Percentiles rank a stretch among this genome's conserved stretches.
Evolutionary conservation across 768 basidiomycete genomes (phyloP).

Genomic region (Antrodiella citrinella): DNA sequence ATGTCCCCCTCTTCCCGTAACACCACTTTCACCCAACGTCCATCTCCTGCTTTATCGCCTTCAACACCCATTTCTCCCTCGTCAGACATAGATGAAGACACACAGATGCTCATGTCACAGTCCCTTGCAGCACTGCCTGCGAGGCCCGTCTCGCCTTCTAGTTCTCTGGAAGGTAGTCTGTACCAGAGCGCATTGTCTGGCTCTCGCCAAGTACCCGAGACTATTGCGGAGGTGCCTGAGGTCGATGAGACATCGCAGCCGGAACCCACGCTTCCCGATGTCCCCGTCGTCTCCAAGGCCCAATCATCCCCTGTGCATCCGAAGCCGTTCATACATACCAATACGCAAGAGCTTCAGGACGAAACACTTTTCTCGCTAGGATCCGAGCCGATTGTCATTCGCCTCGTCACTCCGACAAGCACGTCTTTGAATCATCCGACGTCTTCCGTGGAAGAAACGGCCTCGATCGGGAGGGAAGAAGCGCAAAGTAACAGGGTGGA

Average conservation of each 20-base stretch:
- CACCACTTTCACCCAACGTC: constrained; percentile 15
- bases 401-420: constrained; percentile 39
- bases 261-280: no score
- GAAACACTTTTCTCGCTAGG: constrained; percentile 56
- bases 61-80: constrained; percentile 34
- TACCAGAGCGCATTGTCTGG: constrained; percentile 68
- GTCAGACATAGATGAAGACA: constrained; percentile 49
- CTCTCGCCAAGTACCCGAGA: constrained; percentile 1
- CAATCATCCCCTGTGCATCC: not conserved
- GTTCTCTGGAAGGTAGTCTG: constrained; percentile 55
- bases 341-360: constrained; percentile 21
- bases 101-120: constrained; percentile 64
- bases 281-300: not conserved
- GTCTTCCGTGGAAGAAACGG: not conserved
- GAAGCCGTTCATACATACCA: not conserved
- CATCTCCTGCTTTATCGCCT: constrained; percentile 32
- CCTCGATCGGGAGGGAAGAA: constrained; percentile 2
- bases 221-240: not conserved
- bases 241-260: no score
- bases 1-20: constrained; percentile 11
- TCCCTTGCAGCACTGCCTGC: constrained; percentile 55
- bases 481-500: no score
- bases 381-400: constrained; percentile 49
- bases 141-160: constrained; percentile 22
- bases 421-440: constrained; percentile 8